Evolutionary conservation across 495 filamentous ascomycete genomes (phyloP), one percentile per base, ranked within the genome.

Genomic region (Pseudoneurospora amorphoporcata): DNA sequence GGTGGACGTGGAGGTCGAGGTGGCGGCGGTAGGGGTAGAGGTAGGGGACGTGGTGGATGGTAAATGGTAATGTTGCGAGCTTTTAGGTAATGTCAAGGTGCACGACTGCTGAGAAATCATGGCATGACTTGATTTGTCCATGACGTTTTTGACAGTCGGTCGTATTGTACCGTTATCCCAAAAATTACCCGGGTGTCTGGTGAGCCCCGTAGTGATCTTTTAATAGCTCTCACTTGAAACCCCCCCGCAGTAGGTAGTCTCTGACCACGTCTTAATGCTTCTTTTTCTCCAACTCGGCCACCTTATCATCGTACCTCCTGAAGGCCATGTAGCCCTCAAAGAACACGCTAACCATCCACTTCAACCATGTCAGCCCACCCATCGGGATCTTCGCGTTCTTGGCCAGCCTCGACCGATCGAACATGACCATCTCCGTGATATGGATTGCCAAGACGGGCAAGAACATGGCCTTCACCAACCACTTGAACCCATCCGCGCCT

Each of bases 241-340:
- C 4, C 10, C 12, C 19, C 23, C 35, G 10, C 19, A 58, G 10
- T 58, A 7, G 2, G 47, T 5, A 29, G 47, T 7, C 2, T 10
- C 2, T 12, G 10, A 61, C 45, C 14, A 8, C 14, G 23, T 23
- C 23, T 65, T 3, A 65, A 37, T 65, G 29, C 75, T 73, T 72
- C 75, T 75, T 69, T 69, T 12, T 71, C 73, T 58, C 75, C 78
- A 74, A 23, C 74, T 61, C 73, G 69, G 58, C 72, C 9, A 82
- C 79, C 9, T 85, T 14, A 10, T 75, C 68, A 77, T 86, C 83
- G 72, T 84, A 83, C 65, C 84, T 75, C 72, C 38, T 53, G 70
- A 86, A 81, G 1, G 79, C 72, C 70, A 78, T 77, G 4, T 69
- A 69, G 16, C 84, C 84, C 76, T 86, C 84, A 4, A 83, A 17